Evolutionary conservation across 2,329 filamentous ascomycete genomes (phyloP), one percentile per base, ranked within the genome.

Genomic region (Rutstroemia sp.): DNA sequence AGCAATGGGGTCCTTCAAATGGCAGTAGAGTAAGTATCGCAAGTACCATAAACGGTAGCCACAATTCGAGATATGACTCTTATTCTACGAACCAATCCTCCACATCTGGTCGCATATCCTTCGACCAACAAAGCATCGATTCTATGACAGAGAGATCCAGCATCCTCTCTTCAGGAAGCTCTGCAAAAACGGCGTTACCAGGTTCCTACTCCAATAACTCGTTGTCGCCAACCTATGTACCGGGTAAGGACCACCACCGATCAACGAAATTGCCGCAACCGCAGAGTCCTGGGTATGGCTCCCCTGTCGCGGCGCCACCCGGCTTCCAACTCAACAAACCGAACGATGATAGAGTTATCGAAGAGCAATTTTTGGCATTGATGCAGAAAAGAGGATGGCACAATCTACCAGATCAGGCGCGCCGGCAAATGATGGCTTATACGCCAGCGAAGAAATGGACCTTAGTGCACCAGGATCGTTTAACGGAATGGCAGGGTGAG

Each of bases 381-480:
- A 97, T 99, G 94, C 89, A 95, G 68, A 96, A 96, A 74, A 84
- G 94, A 74, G 94, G 92, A 62, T 97, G 92, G 90, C 94, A 96
- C 74, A 95, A 95, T 72, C 77, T 99, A 62, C 94, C 94, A 5
- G 94, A 99, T 69, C 90, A 96, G 74, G 94, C 94, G 30, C 84
- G 88, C 64, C 81, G 92, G 60, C 94, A 97, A 75, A 97, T 99
- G 92, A 82, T 94, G 73, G 91, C 91, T 39, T 97, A 99, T 70
- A 90, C 92, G 14, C 82, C 94, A 8, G 83, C 86, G 62, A 97
- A 97, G 78, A 99, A 97, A 74, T 99, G 94, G 94, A 96, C 91
- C 1, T 76, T 99, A 58, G 88, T 99, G 52, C 88, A 97, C 71
- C 92, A 99, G 73, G 94, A 99, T 74, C 87, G 90, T 60, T 78